Conservation (phyloP, 179 eudicot species). For the Nepenthes alata region DNA sequence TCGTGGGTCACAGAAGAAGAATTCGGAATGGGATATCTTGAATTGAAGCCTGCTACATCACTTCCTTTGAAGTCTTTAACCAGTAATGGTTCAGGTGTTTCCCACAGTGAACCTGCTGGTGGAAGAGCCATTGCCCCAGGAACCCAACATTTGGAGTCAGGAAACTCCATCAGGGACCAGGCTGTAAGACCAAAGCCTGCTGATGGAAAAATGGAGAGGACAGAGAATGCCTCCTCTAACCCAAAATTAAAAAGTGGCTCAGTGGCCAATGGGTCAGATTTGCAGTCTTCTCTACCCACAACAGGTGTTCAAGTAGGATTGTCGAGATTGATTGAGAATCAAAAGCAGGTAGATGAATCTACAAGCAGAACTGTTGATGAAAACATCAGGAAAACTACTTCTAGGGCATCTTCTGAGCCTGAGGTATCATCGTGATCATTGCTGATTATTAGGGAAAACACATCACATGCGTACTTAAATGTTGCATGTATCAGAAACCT, state of each 20-base stretch:
- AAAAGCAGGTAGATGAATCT: slow-evolving; percentile 45
- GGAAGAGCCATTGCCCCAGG: slow-evolving; percentile 43
- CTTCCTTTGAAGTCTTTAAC: slow-evolving; percentile 44
- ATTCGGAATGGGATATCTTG: slow-evolving; percentile 96
- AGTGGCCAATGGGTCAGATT: slow-evolving; percentile 40
- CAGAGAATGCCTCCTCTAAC: slow-evolving; percentile 34
- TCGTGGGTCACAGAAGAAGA: slow-evolving; percentile 99
- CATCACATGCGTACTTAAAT: neutral
- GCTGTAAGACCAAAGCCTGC: slow-evolving; percentile 27
- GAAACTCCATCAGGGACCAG: slow-evolving; percentile 42
- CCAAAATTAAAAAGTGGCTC: slow-evolving; percentile 34
- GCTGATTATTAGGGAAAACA: neutral
- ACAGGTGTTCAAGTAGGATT: slow-evolving; percentile 20
- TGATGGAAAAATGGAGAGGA: slow-evolving; percentile 48
- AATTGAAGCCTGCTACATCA: slow-evolving; percentile 56
- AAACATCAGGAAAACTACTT: slow-evolving; percentile 27
- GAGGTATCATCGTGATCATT: slow-evolving; percentile 43
- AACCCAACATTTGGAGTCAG: slow-evolving; percentile 44
- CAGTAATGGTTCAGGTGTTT: slow-evolving; percentile 29
- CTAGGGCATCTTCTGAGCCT: slow-evolving; percentile 35
- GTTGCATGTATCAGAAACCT: too few species aligned
- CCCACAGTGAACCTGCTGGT: slow-evolving; percentile 36
- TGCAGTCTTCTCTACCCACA: slow-evolving; percentile 17
- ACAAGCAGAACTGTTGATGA: slow-evolving; percentile 40
- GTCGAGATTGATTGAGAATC: slow-evolving; percentile 39